Conservation (phyloP, 108 stramenopile genomes). For the Skeletonema grethae region DNA sequence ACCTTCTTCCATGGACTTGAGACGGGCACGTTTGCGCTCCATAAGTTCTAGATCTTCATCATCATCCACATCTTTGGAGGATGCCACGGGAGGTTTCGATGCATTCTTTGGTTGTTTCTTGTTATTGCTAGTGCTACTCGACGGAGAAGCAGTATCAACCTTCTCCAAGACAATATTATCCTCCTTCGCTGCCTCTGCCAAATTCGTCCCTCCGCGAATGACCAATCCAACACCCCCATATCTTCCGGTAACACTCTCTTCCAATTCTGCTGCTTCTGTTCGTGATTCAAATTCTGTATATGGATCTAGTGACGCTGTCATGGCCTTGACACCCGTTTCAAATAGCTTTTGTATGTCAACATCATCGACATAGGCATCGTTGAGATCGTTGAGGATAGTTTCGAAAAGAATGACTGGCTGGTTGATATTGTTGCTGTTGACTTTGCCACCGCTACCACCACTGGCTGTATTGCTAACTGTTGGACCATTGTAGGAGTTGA, state of each 20-base stretch:
- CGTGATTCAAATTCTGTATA: slow-evolving; percentile 94
- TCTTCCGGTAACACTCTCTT: slow-evolving; percentile 81
- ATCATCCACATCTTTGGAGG: slow-evolving; percentile 41
- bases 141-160: neutral
- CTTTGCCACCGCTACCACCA: neutral
- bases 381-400: slow-evolving; percentile 79
- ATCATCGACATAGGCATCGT: slow-evolving; percentile 80
- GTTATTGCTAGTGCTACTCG: neutral
- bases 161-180: slow-evolving; percentile 9
- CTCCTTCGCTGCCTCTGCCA: slow-evolving; percentile 22
- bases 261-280: slow-evolving; percentile 78
- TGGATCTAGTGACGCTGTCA: slow-evolving; percentile 92
- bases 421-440: slow-evolving; percentile 29
- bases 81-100: slow-evolving; percentile 13
- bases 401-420: slow-evolving; percentile 86
- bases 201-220: slow-evolving; percentile 71
- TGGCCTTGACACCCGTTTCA: slow-evolving; percentile 92
- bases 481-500: slow-evolving; percentile 12
- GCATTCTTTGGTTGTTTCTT: neutral
- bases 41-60: slow-evolving; percentile 45
- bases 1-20: slow-evolving; percentile 65
- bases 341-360: slow-evolving; percentile 89
- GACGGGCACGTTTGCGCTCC: slow-evolving; percentile 40
- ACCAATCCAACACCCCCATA: slow-evolving; percentile 97
- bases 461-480: neutral